Evolutionary conservation across 2,329 filamentous ascomycete species (phyloP).

Genomic region (Penicillium olsonii): DNA sequence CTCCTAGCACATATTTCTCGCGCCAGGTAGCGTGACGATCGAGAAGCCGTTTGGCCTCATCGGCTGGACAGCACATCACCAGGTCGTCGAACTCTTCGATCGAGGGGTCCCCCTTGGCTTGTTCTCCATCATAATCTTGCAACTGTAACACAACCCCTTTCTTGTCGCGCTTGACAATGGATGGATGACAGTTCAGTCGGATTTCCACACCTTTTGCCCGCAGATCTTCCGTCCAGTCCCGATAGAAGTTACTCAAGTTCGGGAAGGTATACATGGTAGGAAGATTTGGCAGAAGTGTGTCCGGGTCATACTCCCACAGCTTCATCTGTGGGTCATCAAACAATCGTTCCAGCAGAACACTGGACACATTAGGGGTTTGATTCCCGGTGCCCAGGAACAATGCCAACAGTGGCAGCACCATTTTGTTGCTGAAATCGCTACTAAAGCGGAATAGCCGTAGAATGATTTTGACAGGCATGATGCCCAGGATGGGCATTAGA

Average conservation of each 20-base stretch:
- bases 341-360: constrained; percentile 64
- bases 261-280: constrained; percentile 64
- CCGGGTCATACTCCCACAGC: constrained; percentile 60
- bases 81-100: constrained; percentile 59
- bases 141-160: constrained; percentile 51
- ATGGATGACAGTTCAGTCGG: constrained; percentile 40
- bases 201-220: constrained; percentile 56
- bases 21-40: constrained; percentile 55
- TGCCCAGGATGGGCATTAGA: constrained; percentile 57
- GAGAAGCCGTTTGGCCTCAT: constrained; percentile 58
- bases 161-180: constrained; percentile 52
- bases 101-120: constrained; percentile 20
- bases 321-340: constrained; percentile 62
- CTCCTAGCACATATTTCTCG: constrained; percentile 69
- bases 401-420: constrained; percentile 71
- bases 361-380: constrained; percentile 70
- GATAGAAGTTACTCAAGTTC: constrained; percentile 59
- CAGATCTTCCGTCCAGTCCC: constrained; percentile 56
- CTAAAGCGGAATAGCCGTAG: constrained; percentile 69
- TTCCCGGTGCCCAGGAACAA: constrained; percentile 75
- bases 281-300: constrained; percentile 56
- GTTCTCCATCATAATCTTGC: constrained; percentile 12
- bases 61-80: constrained; percentile 58
- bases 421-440: constrained; percentile 68
- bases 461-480: constrained; percentile 63